Evolutionary conservation across 2,329 filamentous ascomycete species (phyloP), one percentile per base, ranked within the genome.

Genomic region (Coniochaeta sp.): DNA sequence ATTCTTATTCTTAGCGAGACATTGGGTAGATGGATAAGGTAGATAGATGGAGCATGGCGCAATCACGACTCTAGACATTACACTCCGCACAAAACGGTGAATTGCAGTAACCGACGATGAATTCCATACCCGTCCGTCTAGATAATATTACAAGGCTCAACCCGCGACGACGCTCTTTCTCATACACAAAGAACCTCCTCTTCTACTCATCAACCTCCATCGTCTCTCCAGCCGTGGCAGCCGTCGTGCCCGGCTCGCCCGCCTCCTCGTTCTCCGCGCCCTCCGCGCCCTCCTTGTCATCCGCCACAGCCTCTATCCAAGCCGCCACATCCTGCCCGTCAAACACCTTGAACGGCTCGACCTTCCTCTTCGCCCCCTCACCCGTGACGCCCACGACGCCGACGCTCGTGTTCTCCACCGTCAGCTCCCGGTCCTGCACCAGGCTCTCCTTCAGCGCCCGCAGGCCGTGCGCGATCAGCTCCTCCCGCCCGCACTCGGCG

Each of bases 351-450:
- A 97, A 97, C 57, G 82, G 81, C 77, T 97, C 89, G 28, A 87
- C 71, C 51, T 65, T 72, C 69, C 78, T 79, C 66, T 74, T 76
- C 51, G 74, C 73, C 6, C 73, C 71, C 55, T 72, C 70, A 56
- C 69, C 69, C 52, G 73, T 68, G 46, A 63, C 72, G 9, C 91
- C 91, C 20, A 91, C 88, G 55, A 96, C 78, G 32, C 89, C 91
- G 51, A 99, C 82, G 61, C 90, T 96, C 51, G 91, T 96, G 75
- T 99, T 99, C 69, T 97, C 94, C 35, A 96, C 83, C 51, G 92
- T 97, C 68, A 99, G 75, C 79, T 97, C 91, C 77, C 95, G 95
- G 73, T 99, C 94, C 80, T 97, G 92, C 53, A 89, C 87, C 68
- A 99, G 75, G 61, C 88, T 95, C 78, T 99, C 94, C 79, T 96